Conservation (phyloP, 805 yeast genomes). For the Osmozyma mogii region DNA sequence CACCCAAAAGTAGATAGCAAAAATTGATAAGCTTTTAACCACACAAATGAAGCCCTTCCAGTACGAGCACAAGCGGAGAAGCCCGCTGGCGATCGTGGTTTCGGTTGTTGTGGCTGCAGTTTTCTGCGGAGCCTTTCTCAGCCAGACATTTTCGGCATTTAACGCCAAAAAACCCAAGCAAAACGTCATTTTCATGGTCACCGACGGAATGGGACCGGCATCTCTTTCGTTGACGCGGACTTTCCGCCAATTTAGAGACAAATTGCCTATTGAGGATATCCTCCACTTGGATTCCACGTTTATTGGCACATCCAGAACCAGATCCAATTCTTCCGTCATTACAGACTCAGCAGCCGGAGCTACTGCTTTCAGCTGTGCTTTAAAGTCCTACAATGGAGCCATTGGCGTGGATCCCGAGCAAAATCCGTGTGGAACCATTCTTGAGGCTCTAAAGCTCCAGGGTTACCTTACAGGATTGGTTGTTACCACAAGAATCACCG, state of each 20-base stretch:
- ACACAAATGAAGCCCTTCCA: too few species aligned
- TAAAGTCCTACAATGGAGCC: constrained; percentile 84
- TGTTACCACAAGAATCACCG: constrained; percentile 87
- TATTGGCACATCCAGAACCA: constrained; percentile 79
- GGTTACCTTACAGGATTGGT: constrained; percentile 86
- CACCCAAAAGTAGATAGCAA: too few species aligned
- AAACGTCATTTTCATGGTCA: constrained; percentile 79
- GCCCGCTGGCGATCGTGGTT: too few species aligned
- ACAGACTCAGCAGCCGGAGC: constrained; percentile 99
- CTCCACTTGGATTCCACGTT: constrained; percentile 60
- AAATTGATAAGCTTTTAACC: too few species aligned
- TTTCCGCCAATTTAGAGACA: constrained; percentile 55
- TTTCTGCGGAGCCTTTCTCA: too few species aligned
- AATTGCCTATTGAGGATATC: constrained; percentile 45
- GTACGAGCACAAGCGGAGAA: too few species aligned
- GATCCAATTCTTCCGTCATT: constrained; percentile 66
- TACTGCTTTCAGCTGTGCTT: constrained; percentile 81
- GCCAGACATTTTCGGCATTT: too few species aligned
- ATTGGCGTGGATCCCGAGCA: constrained; percentile 70
- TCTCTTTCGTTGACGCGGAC: constrained; percentile 74
- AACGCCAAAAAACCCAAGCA: too few species aligned
- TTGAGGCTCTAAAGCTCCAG: constrained; percentile 77
- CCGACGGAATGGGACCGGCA: constrained; percentile 96
- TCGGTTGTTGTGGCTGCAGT: too few species aligned
- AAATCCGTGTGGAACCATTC: constrained; percentile 77